Percentiles rank a stretch among this genome's conserved stretches.
These are phyloP conservation scores for Rhodotorula sp. DNA, from an alignment of 1,284 basidiomycete genomes.

Conservation along the genomic window DNA sequence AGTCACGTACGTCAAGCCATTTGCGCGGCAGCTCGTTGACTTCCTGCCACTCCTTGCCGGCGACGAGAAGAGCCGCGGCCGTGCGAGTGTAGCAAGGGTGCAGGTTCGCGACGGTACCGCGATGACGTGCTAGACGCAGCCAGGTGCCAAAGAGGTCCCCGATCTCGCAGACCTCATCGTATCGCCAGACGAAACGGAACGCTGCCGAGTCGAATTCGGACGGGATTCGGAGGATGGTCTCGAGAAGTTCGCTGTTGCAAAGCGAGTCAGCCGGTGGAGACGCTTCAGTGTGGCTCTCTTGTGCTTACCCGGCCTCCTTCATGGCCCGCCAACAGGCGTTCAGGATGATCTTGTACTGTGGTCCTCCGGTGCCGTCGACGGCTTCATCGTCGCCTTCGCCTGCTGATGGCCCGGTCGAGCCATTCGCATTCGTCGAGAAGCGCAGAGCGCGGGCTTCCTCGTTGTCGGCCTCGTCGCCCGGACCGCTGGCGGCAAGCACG, in stretches of 20 bases:
- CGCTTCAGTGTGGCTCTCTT: fast-evolving
- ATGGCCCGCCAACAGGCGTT: constrained; percentile 50
- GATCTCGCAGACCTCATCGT: constrained; percentile 38
- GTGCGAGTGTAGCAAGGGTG: constrained; percentile 47
- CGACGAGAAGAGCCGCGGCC: constrained; percentile 42
- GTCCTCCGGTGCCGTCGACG: constrained; percentile 27
- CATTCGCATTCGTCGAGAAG: not conserved
- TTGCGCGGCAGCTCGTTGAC: constrained; percentile 40
- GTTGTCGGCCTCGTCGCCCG: constrained; percentile 34
- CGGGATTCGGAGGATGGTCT: constrained; percentile 42
- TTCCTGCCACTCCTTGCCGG: constrained; percentile 39
- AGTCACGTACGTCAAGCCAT: constrained; percentile 45
- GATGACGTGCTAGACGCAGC: constrained; percentile 48
- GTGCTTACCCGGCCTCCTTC: constrained; percentile 46
- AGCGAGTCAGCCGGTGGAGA: not conserved
- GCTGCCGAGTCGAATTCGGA: constrained; percentile 35
- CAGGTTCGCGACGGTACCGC: constrained; percentile 49
- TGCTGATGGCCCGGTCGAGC: not conserved
- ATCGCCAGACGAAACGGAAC: constrained; percentile 24
- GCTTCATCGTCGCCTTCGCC: constrained; percentile 30
- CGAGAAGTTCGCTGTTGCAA: constrained; percentile 44
- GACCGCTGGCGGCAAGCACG: constrained; percentile 47
- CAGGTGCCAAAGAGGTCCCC: constrained; percentile 47
- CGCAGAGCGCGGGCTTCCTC: constrained; percentile 3
- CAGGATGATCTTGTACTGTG: constrained; percentile 48